phyloP scores from a whole-genome alignment of 2,329 filamentous ascomycete species.

The Colletotrichum sidae region DNA sequence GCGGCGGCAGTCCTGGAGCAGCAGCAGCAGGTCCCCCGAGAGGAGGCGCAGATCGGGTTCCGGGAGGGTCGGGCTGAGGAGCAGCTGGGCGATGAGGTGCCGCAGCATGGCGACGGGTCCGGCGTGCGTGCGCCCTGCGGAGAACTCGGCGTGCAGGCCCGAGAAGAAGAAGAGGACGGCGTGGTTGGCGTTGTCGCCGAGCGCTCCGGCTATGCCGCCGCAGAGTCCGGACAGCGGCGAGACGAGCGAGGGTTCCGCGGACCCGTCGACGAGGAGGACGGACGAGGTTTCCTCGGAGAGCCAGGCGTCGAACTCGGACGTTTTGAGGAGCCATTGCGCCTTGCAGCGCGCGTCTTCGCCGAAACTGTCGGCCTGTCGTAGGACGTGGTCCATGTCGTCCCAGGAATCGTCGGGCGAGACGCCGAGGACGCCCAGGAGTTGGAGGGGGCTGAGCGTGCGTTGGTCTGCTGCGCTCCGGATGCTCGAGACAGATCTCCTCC shows the following conservation, averaged over 20 bases:
- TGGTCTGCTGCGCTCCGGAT: background rate
- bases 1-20: background rate
- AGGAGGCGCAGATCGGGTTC: background rate
- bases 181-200: background rate
- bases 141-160: background rate
- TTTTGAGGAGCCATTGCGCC: background rate
- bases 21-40: too few species aligned
- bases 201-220: background rate
- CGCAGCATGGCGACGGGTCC: slow-evolving; percentile 8
- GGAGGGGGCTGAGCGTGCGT: background rate
- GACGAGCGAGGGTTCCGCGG: background rate
- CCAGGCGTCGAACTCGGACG: background rate
- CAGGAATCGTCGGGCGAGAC: background rate
- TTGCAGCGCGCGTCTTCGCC: background rate
- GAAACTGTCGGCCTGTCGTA: background rate
- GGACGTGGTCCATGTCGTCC: background rate
- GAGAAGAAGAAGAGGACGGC: slow-evolving; percentile 1
- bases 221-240: slow-evolving; percentile 3
- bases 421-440: background rate
- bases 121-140: too few species aligned
- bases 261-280: slow-evolving; percentile 6
- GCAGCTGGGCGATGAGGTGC: slow-evolving; percentile 1
- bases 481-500: background rate
- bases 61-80: background rate
- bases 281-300: background rate